Conservation (phyloP, 1,139 yeast genomes). For the Saccharomycopsis hybrid region DNA sequence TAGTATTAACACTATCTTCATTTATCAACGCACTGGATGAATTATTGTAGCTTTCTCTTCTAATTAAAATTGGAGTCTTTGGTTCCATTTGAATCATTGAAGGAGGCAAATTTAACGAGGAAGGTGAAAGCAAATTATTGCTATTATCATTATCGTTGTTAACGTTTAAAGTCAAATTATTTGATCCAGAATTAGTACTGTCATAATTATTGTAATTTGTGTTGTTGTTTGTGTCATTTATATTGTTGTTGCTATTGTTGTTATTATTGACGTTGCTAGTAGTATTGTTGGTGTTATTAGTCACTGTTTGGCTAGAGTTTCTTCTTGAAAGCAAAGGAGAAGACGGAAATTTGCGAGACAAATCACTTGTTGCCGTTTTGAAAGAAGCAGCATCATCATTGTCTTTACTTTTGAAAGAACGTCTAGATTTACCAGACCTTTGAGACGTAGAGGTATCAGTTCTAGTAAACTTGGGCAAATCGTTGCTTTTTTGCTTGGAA, state of each 20-base stretch:
- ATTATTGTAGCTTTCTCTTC: constrained; percentile 16
- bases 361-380: constrained; percentile 24
- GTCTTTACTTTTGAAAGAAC: constrained; percentile 36
- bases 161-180: constrained; percentile 21
- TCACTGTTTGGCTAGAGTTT: constrained; percentile 30
- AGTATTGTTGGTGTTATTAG: constrained; percentile 17
- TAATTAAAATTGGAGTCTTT: constrained; percentile 53
- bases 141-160: constrained; percentile 24
- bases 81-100: constrained; percentile 66
- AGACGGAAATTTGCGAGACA: constrained; percentile 27
- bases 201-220: constrained; percentile 21
- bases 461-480: constrained; percentile 42
- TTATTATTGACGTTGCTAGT: constrained; percentile 22
- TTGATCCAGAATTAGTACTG: constrained; percentile 11
- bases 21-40: constrained; percentile 28
- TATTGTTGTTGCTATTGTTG: constrained; percentile 8
- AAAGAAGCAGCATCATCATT: constrained; percentile 31
- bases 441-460: constrained; percentile 50
- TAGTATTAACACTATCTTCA: constrained; percentile 24
- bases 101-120: constrained; percentile 41
- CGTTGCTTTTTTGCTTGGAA: constrained; percentile 31
- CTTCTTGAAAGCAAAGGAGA: constrained; percentile 38
- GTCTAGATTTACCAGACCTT: constrained; percentile 43
- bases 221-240: constrained; percentile 19
- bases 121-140: neutral